phyloP scores from a whole-genome alignment of 306 rosid species.

The Erythrophleum fordii region DNA sequence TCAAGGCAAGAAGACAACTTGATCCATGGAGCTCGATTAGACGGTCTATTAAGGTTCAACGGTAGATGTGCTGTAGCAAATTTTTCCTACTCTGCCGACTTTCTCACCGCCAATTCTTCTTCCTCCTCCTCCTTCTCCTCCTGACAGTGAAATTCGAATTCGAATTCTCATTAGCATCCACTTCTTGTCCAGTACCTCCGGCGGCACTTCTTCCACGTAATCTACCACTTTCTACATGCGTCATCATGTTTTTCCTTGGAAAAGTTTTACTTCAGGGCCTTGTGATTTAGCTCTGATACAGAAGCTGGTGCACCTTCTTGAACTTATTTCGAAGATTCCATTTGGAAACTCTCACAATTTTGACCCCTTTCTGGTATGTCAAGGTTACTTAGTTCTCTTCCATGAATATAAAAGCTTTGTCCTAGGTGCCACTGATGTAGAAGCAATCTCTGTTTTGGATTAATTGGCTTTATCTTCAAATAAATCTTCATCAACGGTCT shows the following conservation, averaged over 20 bases:
- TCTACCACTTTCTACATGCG: conserved; percentile 47
- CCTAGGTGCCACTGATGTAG: conserved; percentile 30
- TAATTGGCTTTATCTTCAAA: conserved; percentile 32
- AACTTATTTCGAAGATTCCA: conserved; percentile 33
- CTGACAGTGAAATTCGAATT: too few species aligned
- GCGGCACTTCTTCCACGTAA: too few species aligned
- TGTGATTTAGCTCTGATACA: conserved; percentile 36
- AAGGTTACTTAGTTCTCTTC: conserved; percentile 46
- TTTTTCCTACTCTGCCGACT: too few species aligned
- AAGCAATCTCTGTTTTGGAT: conserved; percentile 14
- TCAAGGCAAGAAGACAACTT: too few species aligned
- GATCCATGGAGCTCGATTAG: too few species aligned
- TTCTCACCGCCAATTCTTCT: too few species aligned
- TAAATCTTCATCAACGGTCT: conserved; percentile 32
- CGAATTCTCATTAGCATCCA: too few species aligned
- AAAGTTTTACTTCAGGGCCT: conserved; percentile 33
- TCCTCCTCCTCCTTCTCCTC: too few species aligned
- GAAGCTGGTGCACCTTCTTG: conserved; percentile 29
- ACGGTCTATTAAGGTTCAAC: too few species aligned
- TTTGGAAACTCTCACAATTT: neutral
- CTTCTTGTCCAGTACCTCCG: too few species aligned
- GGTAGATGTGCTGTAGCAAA: too few species aligned
- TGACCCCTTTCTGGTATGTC: conserved; percentile 48
- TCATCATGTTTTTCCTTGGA: conserved; percentile 44
- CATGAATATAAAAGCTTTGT: conserved; percentile 29